Evolutionary conservation across 805 yeast species (phyloP).

Genomic region (Gaillardinia entomophila): DNA sequence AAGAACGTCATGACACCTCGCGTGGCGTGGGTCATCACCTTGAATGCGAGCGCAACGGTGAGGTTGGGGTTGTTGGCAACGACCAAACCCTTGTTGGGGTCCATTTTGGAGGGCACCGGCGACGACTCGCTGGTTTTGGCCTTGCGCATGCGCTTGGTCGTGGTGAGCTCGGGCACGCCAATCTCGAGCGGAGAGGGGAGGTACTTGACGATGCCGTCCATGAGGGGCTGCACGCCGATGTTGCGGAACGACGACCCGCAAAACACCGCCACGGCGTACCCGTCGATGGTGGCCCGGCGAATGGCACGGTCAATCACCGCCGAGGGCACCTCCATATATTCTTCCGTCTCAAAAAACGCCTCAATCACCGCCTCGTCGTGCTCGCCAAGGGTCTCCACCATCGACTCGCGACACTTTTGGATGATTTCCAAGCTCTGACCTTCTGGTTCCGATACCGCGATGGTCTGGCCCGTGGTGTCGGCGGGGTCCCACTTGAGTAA

Average conservation of each 20-base stretch:
- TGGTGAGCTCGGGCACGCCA: conserved; percentile 47
- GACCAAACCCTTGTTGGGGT: conserved; percentile 41
- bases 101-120: conserved; percentile 29
- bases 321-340: conserved; percentile 61
- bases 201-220: conserved; percentile 75
- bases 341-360: conserved; percentile 68
- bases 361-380: conserved; percentile 74
- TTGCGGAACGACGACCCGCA: conserved; percentile 93
- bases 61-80: conserved; percentile 54
- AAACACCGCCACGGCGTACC: conserved; percentile 66
- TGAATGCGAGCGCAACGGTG: conserved; percentile 81
- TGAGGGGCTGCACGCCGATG: conserved; percentile 90
- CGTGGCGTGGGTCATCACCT: conserved; percentile 79
- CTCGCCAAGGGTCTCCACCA: conserved; percentile 81
- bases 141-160: conserved; percentile 6
- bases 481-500: conserved; percentile 45
- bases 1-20: conserved; percentile 81
- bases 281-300: conserved; percentile 53
- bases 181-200: conserved; percentile 79
- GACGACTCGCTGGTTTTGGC: background rate
- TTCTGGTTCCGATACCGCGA: conserved; percentile 41
- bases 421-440: conserved; percentile 40
- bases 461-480: conserved; percentile 45
- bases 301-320: conserved; percentile 53
- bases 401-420: conserved; percentile 57